Evolutionary conservation across 371 early-diverging fungal genomes (phyloP), one percentile per base, ranked within the genome.

Genomic region (Rhizomucor pusillus): DNA sequence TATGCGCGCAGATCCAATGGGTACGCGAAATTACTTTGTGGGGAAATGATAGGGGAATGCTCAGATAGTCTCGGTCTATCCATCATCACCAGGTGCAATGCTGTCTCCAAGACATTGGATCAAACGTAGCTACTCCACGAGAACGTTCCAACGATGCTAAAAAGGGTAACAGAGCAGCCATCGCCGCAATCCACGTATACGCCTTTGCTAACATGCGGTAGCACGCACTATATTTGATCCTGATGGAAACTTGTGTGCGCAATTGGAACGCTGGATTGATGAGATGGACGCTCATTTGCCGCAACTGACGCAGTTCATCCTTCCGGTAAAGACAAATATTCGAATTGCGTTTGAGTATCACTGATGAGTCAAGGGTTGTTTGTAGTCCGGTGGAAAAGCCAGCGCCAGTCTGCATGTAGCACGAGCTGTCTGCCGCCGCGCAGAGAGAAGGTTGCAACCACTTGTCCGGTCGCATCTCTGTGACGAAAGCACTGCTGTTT

Each of bases 41-140:
- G n/a, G n/a, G n/a, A n/a, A n/a, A n/a, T n/a, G n/a, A n/a, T n/a
- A n/a, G n/a, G n/a, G n/a, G n/a, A n/a, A n/a, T n/a, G n/a, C n/a
- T n/a, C n/a, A n/a, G n/a, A n/a, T n/a, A n/a, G n/a, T n/a, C 29
- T 29, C 29, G 5, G 29, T 7, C 29, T 29, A 29, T 37, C 2
- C 13, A 19, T 37, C n/a, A 34, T 19, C 6, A 23, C 19, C 49
- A 91, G 86, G 85, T 96, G 43, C 95, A 96, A 79, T 92, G 94
- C 61, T 75, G 86, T 19, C 63, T 97, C 45, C 94, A 93, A 65
- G 95, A 97, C 60, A 77, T 93, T 19, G 92, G 92, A 1, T 86
- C 93, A 23, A 93, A 93, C 67, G 79, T 95, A 43, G 97, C 97
- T 9, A 97, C 97, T 11, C 97, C 97, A 40, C 73, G 92, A 36